Base-by-base conservation (phyloP, 306 rosid genomes). In the Cotoneaster glaucophyllus region DNA sequence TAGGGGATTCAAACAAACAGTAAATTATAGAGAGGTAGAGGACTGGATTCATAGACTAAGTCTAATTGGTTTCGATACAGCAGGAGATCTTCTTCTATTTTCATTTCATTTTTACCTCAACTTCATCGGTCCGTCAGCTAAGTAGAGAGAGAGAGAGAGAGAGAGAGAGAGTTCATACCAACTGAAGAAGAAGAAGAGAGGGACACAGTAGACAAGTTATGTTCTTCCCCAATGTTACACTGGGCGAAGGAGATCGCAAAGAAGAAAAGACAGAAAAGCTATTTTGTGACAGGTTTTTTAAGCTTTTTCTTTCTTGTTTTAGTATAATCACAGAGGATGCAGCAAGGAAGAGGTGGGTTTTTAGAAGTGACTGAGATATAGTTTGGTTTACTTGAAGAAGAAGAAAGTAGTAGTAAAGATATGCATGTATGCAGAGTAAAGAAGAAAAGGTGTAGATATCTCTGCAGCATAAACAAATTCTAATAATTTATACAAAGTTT, bases 11-110 rank as follows among this genome's bases (percentile, higher is more conserved):
- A 26, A 57, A 77, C 61, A 79, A 68, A 65, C 59, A 58, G 45
- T 37, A 83, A 83, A 64, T 66, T 65, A 67, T 70, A 81, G 75
- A 82, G 79, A 81, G 73, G 57, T 75, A 76, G 77, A 82, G 74
- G 74, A 82, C 28, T 56, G 75, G 74, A 67, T 67, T 82, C 63
- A 73, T 54, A 69, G 64, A 74, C 45, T 59, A 59, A 62, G 77
- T 53, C 82, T 77, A 64, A 75, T 80, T 52, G 78, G 69, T 48
- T 57, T 65, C 53, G 25, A 80, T 56, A 76, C 82, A 44, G 69
- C 76, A 76, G 63, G 54, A 48, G 54, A 48, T 53, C 64, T 67
- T 68, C 67, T 69, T 77, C 74, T 15, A 39, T 43, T 70, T 67
- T 54, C 29, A 22, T 34, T 67, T 31, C 25, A 22, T 6, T 61